phyloP scores from a whole-genome alignment of 192 early-diverging fungal genomes.

The Coemansia sp. region DNA sequence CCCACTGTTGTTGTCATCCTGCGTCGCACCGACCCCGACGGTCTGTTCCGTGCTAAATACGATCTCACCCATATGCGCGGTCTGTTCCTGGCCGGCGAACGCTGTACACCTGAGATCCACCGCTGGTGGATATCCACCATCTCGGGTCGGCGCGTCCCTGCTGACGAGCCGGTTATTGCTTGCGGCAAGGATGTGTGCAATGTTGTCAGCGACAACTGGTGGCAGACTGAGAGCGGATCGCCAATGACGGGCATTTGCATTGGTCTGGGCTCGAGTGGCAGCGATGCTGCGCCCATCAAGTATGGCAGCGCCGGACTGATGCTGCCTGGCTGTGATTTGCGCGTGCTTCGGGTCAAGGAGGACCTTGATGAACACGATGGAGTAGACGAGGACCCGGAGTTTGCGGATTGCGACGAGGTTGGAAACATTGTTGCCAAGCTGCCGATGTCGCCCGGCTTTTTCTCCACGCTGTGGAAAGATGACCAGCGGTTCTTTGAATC shows the following conservation, averaged over 20 bases:
- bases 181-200: constrained; percentile 31
- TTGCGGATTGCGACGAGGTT: constrained; percentile 56
- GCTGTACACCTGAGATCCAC: constrained; percentile 76
- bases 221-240: constrained; percentile 85
- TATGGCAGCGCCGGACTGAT: constrained; percentile 76
- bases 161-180: constrained; percentile 3
- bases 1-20: constrained; percentile 84
- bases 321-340: constrained; percentile 72
- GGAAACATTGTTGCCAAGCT: constrained; percentile 76
- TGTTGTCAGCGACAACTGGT: constrained; percentile 80
- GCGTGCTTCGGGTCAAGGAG: constrained; percentile 56
- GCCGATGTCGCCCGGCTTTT: constrained; percentile 75
- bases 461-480: constrained; percentile 78
- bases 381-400: constrained; percentile 29
- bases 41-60: constrained; percentile 52
- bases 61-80: constrained; percentile 61
- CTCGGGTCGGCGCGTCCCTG: constrained; percentile 16
- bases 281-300: constrained; percentile 42
- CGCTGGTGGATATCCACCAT: constrained; percentile 51
- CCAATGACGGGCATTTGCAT: constrained; percentile 73
- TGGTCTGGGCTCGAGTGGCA: constrained; percentile 45
- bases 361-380: constrained; percentile 44
- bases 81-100: constrained; percentile 78
- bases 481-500: constrained; percentile 61
- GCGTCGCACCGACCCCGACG: constrained; percentile 72